Base-by-base conservation (phyloP, 305 asterid species). In the Fraxinus xanthoxyloides region DNA sequence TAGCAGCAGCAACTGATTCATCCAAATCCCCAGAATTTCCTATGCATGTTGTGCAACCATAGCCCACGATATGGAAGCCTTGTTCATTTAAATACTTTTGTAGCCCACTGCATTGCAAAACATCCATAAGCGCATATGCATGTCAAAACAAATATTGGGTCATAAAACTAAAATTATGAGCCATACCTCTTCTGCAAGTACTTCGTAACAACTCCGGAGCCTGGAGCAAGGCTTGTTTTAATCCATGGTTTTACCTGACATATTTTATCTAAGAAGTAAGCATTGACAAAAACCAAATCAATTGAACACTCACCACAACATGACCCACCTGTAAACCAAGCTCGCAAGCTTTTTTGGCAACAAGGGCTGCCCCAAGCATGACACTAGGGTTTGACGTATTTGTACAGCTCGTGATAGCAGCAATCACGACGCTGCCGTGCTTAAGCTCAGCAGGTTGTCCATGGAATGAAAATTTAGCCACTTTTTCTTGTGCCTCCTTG, bases 381-480 rank as follows among this genome's bases (percentile, higher is more conserved):
- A 95, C 99, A 85, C 98, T 94, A 77, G 99, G 98, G 87, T 95
- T 94, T 74, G 99, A 95, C 84, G 99, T 95, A 87, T 95, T 95
- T 69, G 99, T 94, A 89, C 98, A 95, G 85, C 98, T 95, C 7
- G 98, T 93, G 86, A 95, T 95, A 77, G 98, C 97, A 78, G 99
- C 98, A 87, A 95, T 95, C 80, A 95, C 99, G 23, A 95, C 96
- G 79, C 98, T 94, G 8, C 98, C 99, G 81, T 95, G 97, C 91
- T 84, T 95, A 84, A 95, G 98, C 87, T 95, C 98, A 32, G 99
- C 96, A 61, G 93, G 92, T 87, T 94, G 87, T 43, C 98, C 98
- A 46, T 89, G 92, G 87, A 94, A 95, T 81, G 97, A 88, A 81
- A 94, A 95, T 76, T 92, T 89, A 1, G 85, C 97, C n/a, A 92